These are phyloP conservation scores for Puccinia hordei DNA, from an alignment of 1,284 basidiomycete species.

Conservation along the genomic window DNA sequence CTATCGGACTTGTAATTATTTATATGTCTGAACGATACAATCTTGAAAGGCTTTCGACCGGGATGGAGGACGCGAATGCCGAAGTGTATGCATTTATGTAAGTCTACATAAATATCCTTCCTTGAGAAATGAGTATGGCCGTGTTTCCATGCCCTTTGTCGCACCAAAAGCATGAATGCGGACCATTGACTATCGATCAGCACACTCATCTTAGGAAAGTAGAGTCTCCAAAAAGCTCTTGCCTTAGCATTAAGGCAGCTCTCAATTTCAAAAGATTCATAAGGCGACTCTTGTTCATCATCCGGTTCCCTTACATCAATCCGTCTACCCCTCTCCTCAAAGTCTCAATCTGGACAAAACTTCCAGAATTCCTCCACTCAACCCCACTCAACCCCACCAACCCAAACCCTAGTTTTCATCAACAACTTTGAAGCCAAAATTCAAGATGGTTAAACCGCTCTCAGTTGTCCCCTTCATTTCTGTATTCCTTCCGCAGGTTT, in stretches of 20 bases:
- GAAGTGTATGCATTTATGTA: no score
- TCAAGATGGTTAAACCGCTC: slow-evolving; percentile 15
- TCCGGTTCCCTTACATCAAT: neutral
- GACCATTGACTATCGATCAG: neutral
- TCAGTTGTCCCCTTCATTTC: neutral
- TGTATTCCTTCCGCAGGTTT: slow-evolving; percentile 11
- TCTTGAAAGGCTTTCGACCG: no score
- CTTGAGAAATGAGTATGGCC: no score
- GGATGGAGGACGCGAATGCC: no score
- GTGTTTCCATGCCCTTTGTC: neutral
- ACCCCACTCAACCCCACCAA: neutral
- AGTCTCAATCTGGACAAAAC: neutral
- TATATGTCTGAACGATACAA: no score
- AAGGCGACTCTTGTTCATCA: no score
- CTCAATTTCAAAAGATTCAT: no score
- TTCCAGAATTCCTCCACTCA: neutral
- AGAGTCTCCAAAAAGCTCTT: neutral
- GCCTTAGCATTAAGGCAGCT: no score
- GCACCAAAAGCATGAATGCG: neutral
- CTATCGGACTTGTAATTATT: no score
- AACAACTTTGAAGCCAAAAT: neutral
- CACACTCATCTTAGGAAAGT: neutral
- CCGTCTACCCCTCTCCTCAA: neutral
- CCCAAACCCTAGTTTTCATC: neutral
- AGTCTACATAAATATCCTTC: no score